Base-by-base conservation (phyloP, 352 stramenopile genomes). In the Phytophthora ramorum region DNA sequence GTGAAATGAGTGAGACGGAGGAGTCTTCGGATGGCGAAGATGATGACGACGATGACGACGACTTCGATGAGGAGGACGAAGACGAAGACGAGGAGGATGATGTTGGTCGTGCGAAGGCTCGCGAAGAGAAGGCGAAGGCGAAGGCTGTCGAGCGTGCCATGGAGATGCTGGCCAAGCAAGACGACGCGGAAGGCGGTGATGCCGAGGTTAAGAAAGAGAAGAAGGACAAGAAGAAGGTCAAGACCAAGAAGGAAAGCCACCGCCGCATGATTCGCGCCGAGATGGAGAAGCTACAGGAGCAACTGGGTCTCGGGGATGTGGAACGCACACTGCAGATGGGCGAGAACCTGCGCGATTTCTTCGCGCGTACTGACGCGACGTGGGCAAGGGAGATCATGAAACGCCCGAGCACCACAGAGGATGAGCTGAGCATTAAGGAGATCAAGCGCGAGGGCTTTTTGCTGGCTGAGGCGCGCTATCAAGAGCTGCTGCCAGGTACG, bases 301-400 rank as follows among this genome's bases (percentile, higher is more conserved):
- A 93, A 53, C 66, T 95, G 32, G 66, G 85, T 1, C 73, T 97
- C 7, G 78, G 79, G 17, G 87, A 96, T 48, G 40, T 86, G 5
- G 78, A 77, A 22, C 83, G 82, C 24, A 96, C 87, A 46, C 89
- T 85, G 1, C 86, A 92, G 56, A 85, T 92, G 73, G 83, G 87
- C 22, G 89, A 97, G 57, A 93, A 87, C 58, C 65, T 97, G 53
- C 84, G 89, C 12, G 87, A 95, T 44, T 97, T 96, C 69, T 96
- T 96, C 46, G 85, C 85, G n/a, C 85, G 89, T 20, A 97, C 89
- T 12, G 72, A 83, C 43, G 75, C 75, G 7, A 89, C 84, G 34
- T 97, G 89, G 89, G 71, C 86, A 0, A 67, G 35, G 20, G 76
- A 87, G 53, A 71, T 95, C 4, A 85, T 81, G 53, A 53, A 83